Evolutionary conservation across 73 alveolate species (phyloP).

Genomic region (Paramecium caudatum): DNA sequence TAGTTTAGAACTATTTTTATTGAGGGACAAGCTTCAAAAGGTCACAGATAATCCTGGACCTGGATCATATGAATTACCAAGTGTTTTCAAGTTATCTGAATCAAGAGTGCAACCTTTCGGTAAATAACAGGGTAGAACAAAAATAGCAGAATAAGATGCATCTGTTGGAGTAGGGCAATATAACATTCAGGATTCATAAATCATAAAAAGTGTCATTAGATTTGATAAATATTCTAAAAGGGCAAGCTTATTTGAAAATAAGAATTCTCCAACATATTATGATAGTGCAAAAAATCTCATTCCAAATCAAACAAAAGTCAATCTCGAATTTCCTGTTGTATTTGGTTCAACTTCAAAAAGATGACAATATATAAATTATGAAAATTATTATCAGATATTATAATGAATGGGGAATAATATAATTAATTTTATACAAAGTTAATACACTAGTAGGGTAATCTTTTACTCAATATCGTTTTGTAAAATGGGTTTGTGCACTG

Average conservation of each 20-base stretch:
- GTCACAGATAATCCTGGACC: constrained; percentile 17
- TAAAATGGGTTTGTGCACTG: neutral
- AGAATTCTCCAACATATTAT: constrained; percentile 45
- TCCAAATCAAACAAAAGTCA: neutral
- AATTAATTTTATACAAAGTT: neutral
- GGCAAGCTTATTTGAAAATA: constrained; percentile 2
- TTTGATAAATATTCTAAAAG: constrained; percentile 48
- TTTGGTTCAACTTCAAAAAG: constrained; percentile 56
- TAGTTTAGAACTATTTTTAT: constrained; percentile 38
- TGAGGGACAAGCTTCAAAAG: constrained; percentile 13
- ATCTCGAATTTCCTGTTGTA: constrained; percentile 57
- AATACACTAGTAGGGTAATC: neutral
- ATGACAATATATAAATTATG: constrained; percentile 57
- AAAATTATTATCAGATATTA: constrained; percentile 35
- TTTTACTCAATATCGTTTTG: neutral
- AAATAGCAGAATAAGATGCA: neutral
- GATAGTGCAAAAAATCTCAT: neutral
- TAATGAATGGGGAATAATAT: constrained; percentile 28
- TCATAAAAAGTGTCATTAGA: neutral
- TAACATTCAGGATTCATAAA: constrained; percentile 35
- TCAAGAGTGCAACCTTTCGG: constrained; percentile 23
- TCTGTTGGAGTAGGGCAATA: constrained; percentile 36
- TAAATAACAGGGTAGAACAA: constrained; percentile 13
- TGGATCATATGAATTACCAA: constrained; percentile 36
- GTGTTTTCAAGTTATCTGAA: constrained; percentile 37